Percentiles rank a stretch among this genome's conserved stretches.
Evolutionary conservation across 495 filamentous ascomycete genomes (phyloP).

Genomic region (Xylaria venustula): DNA sequence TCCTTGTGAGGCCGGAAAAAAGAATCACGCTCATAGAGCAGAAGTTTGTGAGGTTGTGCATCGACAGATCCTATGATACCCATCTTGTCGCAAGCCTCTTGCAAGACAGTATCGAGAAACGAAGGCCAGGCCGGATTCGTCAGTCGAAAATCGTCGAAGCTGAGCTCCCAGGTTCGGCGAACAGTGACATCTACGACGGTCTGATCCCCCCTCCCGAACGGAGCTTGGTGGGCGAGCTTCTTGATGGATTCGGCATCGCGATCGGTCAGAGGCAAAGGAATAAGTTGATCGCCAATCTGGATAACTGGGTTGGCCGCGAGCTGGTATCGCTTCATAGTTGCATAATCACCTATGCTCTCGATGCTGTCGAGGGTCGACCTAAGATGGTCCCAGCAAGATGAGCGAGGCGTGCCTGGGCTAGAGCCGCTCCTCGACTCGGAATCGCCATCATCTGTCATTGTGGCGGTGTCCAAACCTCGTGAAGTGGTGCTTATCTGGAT

Average conservation of each 20-base stretch:
- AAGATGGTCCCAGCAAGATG: not conserved
- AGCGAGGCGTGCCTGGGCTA: no score
- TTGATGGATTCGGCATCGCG: slow-evolving; percentile 39
- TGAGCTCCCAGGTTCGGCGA: slow-evolving; percentile 51
- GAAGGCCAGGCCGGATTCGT: slow-evolving; percentile 29
- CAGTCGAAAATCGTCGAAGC: slow-evolving; percentile 38
- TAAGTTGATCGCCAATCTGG: slow-evolving; percentile 30
- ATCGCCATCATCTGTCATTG: no score
- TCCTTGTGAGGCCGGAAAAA: slow-evolving; percentile 49
- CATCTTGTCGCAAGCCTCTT: not conserved
- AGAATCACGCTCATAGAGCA: slow-evolving; percentile 48
- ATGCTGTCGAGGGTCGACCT: slow-evolving; percentile 11
- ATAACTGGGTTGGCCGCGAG: slow-evolving; percentile 39
- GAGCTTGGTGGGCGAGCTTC: slow-evolving; percentile 34
- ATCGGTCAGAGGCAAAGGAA: slow-evolving; percentile 42
- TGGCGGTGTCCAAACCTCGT: no score
- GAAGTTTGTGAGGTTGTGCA: slow-evolving; percentile 40
- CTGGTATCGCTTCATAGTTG: slow-evolving; percentile 2
- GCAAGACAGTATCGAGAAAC: not conserved
- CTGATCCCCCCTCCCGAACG: slow-evolving; percentile 44
- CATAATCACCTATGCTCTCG: slow-evolving; percentile 8
- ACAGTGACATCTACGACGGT: slow-evolving; percentile 46
- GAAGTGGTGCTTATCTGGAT: no score
- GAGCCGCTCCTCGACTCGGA: no score
- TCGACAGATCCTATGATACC: not conserved